Base-by-base conservation (phyloP, 228 moss, liverwort and hornwort genomes). In the Sphagnum fallax region DNA sequence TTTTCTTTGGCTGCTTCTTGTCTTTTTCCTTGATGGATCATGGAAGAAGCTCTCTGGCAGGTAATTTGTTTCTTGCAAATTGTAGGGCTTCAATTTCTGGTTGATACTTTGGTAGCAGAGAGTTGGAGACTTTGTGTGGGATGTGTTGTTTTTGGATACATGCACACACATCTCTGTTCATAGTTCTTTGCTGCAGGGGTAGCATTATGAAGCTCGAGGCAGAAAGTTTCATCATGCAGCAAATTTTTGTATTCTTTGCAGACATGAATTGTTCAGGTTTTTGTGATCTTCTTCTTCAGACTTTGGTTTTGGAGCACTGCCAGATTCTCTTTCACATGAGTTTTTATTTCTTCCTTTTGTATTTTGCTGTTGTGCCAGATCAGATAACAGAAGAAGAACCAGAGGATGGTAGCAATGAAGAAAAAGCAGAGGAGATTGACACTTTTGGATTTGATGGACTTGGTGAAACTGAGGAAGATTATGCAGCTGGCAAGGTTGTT, bases 371-470 rank as follows among this genome's bases (percentile, higher is more conserved):
- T 52, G 48, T 66, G 72, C 59, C 72, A 72, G 65, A 65, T 59
- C 65, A 72, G 65, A 59, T 52, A 65, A 57, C 53, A 58, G 50
- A 64, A 6, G 48, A 47, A 32, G 65, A 16, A 61, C 51, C 61
- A 15, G 14, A 32, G 32, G 32, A 32, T 32, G 32, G 32, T 15
- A 11, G n/a, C 47, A 32, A 14, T 13, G 69, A 49, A 32, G 53
- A 6, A 6, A 11, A 10, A 49, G 16, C 16, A n/a, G 10, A 53
- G 11, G 64, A 65, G 48, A 48, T 8, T 7, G 79, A 81, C 72
- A 50, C 68, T 5, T 88, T 88, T 51, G 88, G 88, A 50, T 88
- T 88, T 62, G 88, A 88, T 72, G 88, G 88, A 63, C 82, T 84
- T 6, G 88, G 84, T 61, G 81, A 75, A 59, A 64, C 70, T 64